Percentiles rank a stretch among this genome's conserved stretches.
Evolutionary conservation across 352 stramenopile genomes (phyloP).

Genomic region (Phytophthora brassicae): DNA sequence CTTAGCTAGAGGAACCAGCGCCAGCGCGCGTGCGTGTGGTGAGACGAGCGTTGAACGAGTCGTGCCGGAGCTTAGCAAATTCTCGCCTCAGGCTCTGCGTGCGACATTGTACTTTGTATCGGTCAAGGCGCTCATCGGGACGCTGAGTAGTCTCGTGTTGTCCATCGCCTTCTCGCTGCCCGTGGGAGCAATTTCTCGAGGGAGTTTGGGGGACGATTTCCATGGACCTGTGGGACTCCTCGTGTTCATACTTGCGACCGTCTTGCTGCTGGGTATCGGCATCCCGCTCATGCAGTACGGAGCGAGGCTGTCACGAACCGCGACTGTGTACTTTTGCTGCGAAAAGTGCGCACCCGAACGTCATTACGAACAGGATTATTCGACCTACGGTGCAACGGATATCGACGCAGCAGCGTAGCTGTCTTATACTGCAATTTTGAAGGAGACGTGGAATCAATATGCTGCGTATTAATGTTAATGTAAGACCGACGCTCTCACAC

Average conservation of each 20-base stretch:
- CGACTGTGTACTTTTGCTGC: conserved; percentile 71
- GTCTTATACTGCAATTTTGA: conserved; percentile 4
- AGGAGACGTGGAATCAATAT: conserved; percentile 2
- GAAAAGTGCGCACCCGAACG: conserved; percentile 55
- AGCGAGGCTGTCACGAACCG: conserved; percentile 41
- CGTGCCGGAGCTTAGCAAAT: conserved; percentile 45
- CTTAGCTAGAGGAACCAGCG: conserved; percentile 29
- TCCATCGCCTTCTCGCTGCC: conserved; percentile 61
- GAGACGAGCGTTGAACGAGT: conserved; percentile 46
- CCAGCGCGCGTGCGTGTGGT: conserved; percentile 41
- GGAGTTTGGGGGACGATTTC: conserved; percentile 45
- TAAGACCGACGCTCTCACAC: conserved; percentile 10
- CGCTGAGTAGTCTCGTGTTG: conserved; percentile 53
- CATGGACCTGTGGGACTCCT: conserved; percentile 40
- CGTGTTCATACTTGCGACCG: conserved; percentile 47
- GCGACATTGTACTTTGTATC: conserved; percentile 65
- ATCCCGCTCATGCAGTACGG: conserved; percentile 58
- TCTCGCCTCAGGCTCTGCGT: conserved; percentile 43
- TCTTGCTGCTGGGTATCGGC: conserved; percentile 50
- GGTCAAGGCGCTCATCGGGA: conserved; percentile 56
- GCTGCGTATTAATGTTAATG: conserved; percentile 3
- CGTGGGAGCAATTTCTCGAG: conserved; percentile 35
- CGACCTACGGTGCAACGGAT: conserved; percentile 41
- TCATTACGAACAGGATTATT: conserved; percentile 30
- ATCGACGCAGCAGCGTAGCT: conserved; percentile 12